phyloP scores from a whole-genome alignment of 2,329 filamentous ascomycete species.

The Colletotrichum sansevieriae region DNA sequence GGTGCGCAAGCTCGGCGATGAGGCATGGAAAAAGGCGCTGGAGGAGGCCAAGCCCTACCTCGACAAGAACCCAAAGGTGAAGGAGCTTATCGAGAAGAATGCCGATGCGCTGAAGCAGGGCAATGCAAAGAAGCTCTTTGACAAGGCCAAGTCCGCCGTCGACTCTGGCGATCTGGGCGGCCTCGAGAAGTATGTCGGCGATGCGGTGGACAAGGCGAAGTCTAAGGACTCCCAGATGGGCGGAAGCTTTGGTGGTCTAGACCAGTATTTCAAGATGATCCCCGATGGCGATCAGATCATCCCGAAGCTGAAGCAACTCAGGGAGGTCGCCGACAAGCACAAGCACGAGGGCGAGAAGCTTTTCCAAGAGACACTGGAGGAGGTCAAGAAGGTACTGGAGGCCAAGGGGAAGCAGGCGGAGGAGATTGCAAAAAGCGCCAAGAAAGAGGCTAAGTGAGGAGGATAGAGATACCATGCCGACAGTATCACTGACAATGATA shows the following conservation, averaged over 20 bases:
- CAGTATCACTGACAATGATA: background rate
- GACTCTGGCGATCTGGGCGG: constrained; percentile 71
- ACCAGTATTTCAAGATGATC: constrained; percentile 75
- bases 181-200: constrained; percentile 72
- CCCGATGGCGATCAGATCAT: constrained; percentile 75
- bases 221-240: constrained; percentile 56
- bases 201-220: constrained; percentile 68
- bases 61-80: constrained; percentile 82
- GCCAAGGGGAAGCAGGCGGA: constrained; percentile 69
- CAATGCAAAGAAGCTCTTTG: constrained; percentile 73
- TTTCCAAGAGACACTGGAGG: constrained; percentile 76
- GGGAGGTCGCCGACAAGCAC: constrained; percentile 75
- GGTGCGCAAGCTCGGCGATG: constrained; percentile 75
- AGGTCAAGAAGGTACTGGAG: constrained; percentile 74
- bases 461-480: background rate
- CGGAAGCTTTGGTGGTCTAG: constrained; percentile 62
- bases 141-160: constrained; percentile 71
- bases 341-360: constrained; percentile 78
- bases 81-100: constrained; percentile 80
- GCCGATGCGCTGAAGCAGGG: constrained; percentile 75
- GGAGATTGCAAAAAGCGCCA: constrained; percentile 68
- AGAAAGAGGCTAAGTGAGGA: constrained; percentile 59
- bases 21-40: constrained; percentile 79
- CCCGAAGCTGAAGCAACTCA: constrained; percentile 74
- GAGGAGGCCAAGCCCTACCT: constrained; percentile 79